Evolutionary conservation across 495 filamentous ascomycete genomes (phyloP).

Genomic region (Aspergillus incahuasiensis): DNA sequence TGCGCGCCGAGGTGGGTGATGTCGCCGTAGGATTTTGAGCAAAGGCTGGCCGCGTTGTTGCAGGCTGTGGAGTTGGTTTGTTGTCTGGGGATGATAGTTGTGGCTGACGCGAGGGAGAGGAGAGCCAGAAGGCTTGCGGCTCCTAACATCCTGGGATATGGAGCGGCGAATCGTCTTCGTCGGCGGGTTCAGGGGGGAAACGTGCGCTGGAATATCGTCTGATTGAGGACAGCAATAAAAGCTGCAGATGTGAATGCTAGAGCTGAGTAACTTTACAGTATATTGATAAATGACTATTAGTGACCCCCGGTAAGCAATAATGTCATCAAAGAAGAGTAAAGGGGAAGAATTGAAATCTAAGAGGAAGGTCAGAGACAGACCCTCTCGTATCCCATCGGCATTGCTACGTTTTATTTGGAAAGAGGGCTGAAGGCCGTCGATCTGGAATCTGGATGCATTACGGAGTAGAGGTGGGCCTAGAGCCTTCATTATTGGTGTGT

Average conservation of each 20-base stretch:
- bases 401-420: background rate
- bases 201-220: background rate
- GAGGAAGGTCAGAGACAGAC: background rate
- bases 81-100: constrained; percentile 26
- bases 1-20: constrained; percentile 64
- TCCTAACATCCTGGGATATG: constrained; percentile 23
- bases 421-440: constrained; percentile 3
- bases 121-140: constrained; percentile 26
- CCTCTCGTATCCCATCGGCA: background rate
- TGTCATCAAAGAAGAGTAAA: background rate
- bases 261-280: background rate
- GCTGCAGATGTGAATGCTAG: background rate
- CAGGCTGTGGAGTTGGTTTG: constrained; percentile 37
- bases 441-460: background rate
- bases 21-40: constrained; percentile 54
- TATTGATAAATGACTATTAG: background rate
- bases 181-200: background rate
- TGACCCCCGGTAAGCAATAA: background rate
- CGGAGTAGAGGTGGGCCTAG: constrained; percentile 2
- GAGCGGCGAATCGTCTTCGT: background rate
- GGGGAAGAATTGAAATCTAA: background rate
- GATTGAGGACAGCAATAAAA: background rate
- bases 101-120: constrained; percentile 29
- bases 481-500: constrained; percentile 5
- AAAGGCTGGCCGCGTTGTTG: constrained; percentile 60